Percentiles rank a stretch among this genome's conserved stretches.
Evolutionary conservation across 225 moss, liverwort and hornwort genomes (phyloP).

Genomic region (Pseudoscleropodium purum): DNA sequence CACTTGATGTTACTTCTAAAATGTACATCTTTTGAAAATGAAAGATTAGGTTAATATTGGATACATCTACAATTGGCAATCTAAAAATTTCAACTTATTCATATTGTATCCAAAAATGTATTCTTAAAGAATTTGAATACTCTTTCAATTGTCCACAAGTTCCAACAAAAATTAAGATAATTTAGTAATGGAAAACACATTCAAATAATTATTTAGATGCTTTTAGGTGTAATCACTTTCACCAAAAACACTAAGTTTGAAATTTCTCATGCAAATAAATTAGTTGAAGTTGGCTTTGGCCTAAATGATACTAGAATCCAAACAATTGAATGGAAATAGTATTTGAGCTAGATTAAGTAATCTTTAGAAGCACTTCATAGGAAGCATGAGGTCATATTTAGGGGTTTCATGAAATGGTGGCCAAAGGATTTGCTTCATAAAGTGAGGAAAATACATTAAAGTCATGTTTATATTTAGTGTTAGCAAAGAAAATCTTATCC

Average conservation of each 20-base stretch:
- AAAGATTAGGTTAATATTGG: neutral
- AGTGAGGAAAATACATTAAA: neutral
- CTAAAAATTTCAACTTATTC: neutral
- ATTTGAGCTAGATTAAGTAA: neutral
- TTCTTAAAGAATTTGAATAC: neutral
- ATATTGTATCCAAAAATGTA: neutral
- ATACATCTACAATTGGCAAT: neutral
- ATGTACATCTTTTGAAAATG: neutral
- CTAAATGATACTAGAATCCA: rapidly evolving
- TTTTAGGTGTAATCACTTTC: neutral
- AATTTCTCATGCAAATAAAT: neutral
- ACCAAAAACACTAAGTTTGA: neutral
- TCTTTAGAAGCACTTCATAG: neutral
- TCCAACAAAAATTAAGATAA: neutral
- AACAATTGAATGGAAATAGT: neutral
- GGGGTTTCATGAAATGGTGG: neutral
- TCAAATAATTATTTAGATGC: neutral
- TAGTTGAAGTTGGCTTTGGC: neutral
- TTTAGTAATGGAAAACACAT: neutral
- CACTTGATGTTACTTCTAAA: neutral
- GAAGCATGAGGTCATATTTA: rapidly evolving
- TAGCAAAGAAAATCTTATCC: neutral
- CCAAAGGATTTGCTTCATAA: neutral
- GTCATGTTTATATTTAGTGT: neutral
- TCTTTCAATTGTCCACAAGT: neutral